Percentiles rank a stretch among this genome's conserved stretches.
phyloP scores from a whole-genome alignment of 2,329 filamentous ascomycete genomes.

The Trichoderma harzianum region DNA sequence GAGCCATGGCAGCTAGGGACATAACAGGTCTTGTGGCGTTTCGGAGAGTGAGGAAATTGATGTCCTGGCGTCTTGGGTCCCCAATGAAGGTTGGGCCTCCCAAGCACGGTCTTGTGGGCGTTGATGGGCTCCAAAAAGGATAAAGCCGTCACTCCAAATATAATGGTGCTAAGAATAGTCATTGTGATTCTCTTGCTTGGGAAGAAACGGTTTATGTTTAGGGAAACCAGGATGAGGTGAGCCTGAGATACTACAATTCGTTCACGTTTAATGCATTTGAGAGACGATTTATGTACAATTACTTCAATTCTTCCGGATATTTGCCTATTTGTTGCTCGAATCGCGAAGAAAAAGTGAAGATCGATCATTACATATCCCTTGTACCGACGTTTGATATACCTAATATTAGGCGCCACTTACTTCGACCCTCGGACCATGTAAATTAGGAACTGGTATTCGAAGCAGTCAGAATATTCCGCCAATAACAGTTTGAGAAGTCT shows the following conservation, averaged over 20 bases:
- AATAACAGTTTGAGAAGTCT: not conserved
- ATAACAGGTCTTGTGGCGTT: constrained; percentile 1
- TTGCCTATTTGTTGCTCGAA: not conserved
- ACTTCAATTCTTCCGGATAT: not conserved
- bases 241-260: not conserved
- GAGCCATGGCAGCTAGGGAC: not conserved
- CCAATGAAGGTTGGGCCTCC: not conserved
- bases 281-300: not conserved
- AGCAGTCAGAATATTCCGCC: not conserved
- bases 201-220: not conserved
- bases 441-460: not conserved
- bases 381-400: not conserved
- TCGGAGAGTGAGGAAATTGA: not conserved
- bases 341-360: not conserved
- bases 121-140: not conserved
- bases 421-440: too few relatives aligned
- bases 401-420: not conserved
- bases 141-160: not conserved
- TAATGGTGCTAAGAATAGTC: not conserved
- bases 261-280: not conserved
- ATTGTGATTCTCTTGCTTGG: not conserved
- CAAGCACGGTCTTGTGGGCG: not conserved
- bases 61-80: constrained; percentile 2
- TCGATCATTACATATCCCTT: not conserved
- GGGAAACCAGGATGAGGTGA: not conserved